Percentiles rank a stretch among this genome's conserved stretches.
Evolutionary conservation across 805 yeast species (phyloP).

Genomic region (Saccharomycopsis javanensis): DNA sequence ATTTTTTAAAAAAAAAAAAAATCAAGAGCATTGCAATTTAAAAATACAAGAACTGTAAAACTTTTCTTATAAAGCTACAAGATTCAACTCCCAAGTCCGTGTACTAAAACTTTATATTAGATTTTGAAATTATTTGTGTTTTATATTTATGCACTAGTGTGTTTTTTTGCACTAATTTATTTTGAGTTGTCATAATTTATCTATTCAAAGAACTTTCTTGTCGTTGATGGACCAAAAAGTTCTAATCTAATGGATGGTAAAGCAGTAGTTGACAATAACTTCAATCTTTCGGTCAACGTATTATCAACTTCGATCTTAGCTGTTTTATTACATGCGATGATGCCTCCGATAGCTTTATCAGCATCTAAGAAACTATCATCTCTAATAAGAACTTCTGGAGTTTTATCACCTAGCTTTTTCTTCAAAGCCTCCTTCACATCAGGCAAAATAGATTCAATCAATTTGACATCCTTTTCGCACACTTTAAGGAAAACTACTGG

Average conservation of each 20-base stretch:
- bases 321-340: slow-evolving; percentile 51
- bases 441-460: slow-evolving; percentile 33
- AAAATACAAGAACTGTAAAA: not conserved
- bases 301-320: slow-evolving; percentile 87
- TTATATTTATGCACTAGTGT: not conserved
- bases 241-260: slow-evolving; percentile 90
- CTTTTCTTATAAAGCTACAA: not conserved
- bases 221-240: slow-evolving; percentile 71
- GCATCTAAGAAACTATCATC: slow-evolving; percentile 45
- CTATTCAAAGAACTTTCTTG: slow-evolving; percentile 88
- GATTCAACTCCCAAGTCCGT: not conserved
- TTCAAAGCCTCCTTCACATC: slow-evolving; percentile 54
- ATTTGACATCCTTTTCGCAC: slow-evolving; percentile 51
- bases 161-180: not conserved
- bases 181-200: no score
- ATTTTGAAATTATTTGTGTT: not conserved
- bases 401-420: slow-evolving; percentile 30
- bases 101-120: not conserved
- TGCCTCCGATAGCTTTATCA: slow-evolving; percentile 69
- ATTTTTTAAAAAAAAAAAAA: no score
- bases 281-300: slow-evolving; percentile 90
- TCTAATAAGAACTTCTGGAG: slow-evolving; percentile 47
- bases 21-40: no score
- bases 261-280: slow-evolving; percentile 70
- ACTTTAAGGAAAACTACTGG: slow-evolving; percentile 52